Base-by-base conservation (phyloP, 148 eudicot genomes). In the Dysphania ambrosioides region DNA sequence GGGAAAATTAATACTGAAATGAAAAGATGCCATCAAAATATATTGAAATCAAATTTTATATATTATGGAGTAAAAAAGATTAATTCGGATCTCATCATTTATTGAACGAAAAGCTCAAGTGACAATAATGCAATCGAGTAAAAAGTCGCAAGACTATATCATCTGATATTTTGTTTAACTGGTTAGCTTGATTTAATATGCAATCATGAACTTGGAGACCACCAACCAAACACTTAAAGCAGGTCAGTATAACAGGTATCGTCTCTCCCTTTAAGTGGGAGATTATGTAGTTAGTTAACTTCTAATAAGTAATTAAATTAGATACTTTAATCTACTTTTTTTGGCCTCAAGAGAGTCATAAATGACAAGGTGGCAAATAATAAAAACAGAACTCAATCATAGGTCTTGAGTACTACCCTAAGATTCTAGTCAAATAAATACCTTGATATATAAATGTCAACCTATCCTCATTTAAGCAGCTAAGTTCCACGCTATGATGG, bases 121-220 rank as follows among this genome's bases (percentile, higher is more conserved):
- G 76, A 40, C 76, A 62, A 61, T 42, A 42, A 7, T 27, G 55
- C 38, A 19, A 41, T 60, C 29, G 69, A 59, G 76, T 31, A 68
- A 49, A 16, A 61, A n/a, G n/a, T n/a, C n/a, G n/a, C n/a, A n/a
- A n/a, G n/a, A n/a, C n/a, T n/a, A n/a, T 70, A 35, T 9, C 62
- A 55, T 24, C 15, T 24, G 2, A 26, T 58, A 15, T 1, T 31
- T 35, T 8, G 3, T 23, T 32, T 1, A 32, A n/a, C 19, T 70
- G 8, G 62, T 32, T 32, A 53, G 42, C 58, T 35, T 0, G 16
- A 47, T 16, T 47, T 21, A 47, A 47, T 15, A 16, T 47, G n/a
- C n/a, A n/a, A n/a, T n/a, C n/a, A n/a, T n/a, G n/a, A n/a, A 32
- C 29, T 70, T n/a, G 31, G 73, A 10, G 73, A 70, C 29, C 16